phyloP scores from a whole-genome alignment of 2,329 filamentous ascomycete genomes.

The Meredithiella fracta region DNA sequence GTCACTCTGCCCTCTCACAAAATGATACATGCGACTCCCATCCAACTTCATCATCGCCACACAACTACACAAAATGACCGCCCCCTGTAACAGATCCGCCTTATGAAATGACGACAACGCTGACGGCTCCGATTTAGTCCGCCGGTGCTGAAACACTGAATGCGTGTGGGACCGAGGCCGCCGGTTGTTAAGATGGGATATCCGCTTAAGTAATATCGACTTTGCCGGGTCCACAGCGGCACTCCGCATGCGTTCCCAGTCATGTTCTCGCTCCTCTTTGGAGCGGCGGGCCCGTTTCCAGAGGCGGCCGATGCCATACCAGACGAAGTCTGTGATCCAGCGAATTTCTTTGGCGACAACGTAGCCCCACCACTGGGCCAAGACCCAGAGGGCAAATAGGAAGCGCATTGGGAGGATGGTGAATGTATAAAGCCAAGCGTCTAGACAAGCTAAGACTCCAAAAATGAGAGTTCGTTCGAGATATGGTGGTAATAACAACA shows the following conservation, averaged over 20 bases:
- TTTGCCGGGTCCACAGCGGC: neutral
- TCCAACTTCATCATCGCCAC: conserved; percentile 77
- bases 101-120: conserved; percentile 78
- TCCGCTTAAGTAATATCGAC: conserved; percentile 11
- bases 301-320: conserved; percentile 60
- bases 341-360: conserved; percentile 53
- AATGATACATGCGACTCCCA: conserved; percentile 94
- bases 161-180: conserved; percentile 19
- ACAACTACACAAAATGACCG: conserved; percentile 75
- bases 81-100: conserved; percentile 80
- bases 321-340: conserved; percentile 62
- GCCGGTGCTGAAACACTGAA: conserved; percentile 38
- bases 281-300: conserved; percentile 36
- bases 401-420: conserved; percentile 89
- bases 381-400: conserved; percentile 57
- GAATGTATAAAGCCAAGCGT: conserved; percentile 92
- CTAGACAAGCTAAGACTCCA: conserved; percentile 76
- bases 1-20: conserved; percentile 85
- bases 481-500: conserved; percentile 63
- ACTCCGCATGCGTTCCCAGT: neutral
- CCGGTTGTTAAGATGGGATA: conserved; percentile 16
- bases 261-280: neutral
- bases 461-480: conserved; percentile 77
- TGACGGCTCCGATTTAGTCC: conserved; percentile 73
- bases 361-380: conserved; percentile 63